phyloP scores from a whole-genome alignment of 345 rosid genomes.

The Eucalyptus fibrosa region DNA sequence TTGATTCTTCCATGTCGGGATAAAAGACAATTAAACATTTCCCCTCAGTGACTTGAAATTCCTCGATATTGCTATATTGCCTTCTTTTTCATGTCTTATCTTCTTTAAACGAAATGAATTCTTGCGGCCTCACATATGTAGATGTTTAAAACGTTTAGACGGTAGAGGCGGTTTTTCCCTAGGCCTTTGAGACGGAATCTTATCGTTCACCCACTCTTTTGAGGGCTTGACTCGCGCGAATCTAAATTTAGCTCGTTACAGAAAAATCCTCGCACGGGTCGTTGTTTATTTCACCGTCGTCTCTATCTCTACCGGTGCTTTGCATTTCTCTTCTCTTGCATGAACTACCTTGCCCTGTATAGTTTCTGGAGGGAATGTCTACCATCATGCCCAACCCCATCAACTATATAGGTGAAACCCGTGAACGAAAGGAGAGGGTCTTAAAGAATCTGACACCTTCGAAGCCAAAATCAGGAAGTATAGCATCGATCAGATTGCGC shows the following conservation, averaged over 20 bases:
- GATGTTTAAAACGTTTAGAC: background rate
- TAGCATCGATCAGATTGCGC: background rate
- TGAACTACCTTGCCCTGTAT: no score
- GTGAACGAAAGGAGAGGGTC: background rate
- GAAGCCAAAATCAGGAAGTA: background rate
- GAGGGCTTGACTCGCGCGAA: no score
- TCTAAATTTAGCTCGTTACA: no score
- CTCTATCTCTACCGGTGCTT: no score
- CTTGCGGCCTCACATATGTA: background rate
- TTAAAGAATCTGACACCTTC: no score
- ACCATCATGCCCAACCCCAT: no score
- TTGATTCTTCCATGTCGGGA: background rate
- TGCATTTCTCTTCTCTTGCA: no score
- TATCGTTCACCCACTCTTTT: no score
- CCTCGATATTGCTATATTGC: background rate
- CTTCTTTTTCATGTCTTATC: background rate
- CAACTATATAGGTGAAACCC: no score
- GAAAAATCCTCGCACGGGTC: no score
- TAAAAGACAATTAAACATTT: background rate
- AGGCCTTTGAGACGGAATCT: background rate
- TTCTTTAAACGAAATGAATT: background rate
- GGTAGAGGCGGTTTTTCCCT: background rate
- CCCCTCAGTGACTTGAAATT: background rate
- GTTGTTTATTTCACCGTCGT: background rate
- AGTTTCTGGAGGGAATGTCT: no score